Evolutionary conservation across 139 green algal genomes (phyloP).

Genomic region (Penium margaritaceum): DNA sequence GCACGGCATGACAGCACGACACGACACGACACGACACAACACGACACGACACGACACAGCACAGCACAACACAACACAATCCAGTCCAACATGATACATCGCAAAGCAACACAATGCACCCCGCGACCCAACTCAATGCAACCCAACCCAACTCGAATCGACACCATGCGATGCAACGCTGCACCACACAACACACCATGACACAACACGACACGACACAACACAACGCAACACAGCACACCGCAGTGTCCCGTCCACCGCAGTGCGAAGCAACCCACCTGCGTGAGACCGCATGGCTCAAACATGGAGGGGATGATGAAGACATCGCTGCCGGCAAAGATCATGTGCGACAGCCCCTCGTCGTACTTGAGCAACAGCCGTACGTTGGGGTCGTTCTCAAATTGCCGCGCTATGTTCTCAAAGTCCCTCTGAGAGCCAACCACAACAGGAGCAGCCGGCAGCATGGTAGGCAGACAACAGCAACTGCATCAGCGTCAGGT

Average conservation of each 20-base stretch:
- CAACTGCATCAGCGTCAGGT: too few relatives aligned
- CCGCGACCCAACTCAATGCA: too few relatives aligned
- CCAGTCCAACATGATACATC: too few relatives aligned
- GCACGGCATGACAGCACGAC: too few relatives aligned
- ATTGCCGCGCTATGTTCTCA: slow-evolving; percentile 51
- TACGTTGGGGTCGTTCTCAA: slow-evolving; percentile 58
- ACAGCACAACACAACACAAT: too few relatives aligned
- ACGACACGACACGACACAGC: too few relatives aligned
- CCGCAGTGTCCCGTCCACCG: background rate
- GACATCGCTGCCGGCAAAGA: slow-evolving; percentile 86
- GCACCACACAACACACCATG: too few relatives aligned
- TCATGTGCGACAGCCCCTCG: slow-evolving; percentile 86
- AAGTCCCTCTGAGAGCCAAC: slow-evolving; percentile 40
- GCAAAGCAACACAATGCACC: too few relatives aligned
- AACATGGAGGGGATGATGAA: slow-evolving; percentile 95
- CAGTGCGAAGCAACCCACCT: slow-evolving; percentile 23
- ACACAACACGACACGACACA: slow-evolving; percentile 6
- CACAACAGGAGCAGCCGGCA: too few relatives aligned
- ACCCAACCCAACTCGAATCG: too few relatives aligned
- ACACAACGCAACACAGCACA: background rate
- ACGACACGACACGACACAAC: too few relatives aligned
- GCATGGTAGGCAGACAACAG: background rate
- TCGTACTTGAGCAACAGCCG: slow-evolving; percentile 76
- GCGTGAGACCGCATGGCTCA: slow-evolving; percentile 57
- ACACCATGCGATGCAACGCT: too few relatives aligned